phyloP scores from a whole-genome alignment of 1,139 yeast species.

The Yamadazyma membranifaciens region DNA sequence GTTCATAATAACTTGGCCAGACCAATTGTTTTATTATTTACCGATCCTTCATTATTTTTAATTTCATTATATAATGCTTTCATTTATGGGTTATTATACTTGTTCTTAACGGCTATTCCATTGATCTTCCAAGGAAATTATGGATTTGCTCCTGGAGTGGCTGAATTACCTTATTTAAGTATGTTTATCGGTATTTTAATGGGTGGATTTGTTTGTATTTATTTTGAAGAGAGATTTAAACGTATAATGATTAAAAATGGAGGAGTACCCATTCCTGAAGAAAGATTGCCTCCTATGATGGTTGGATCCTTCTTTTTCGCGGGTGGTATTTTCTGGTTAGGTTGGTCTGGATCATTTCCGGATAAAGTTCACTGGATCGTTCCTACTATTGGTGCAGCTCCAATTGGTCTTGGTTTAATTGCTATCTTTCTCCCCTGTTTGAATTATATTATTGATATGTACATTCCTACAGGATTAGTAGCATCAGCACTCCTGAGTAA shows the following conservation, averaged over 20 bases:
- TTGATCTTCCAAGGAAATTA: slow-evolving; percentile 65
- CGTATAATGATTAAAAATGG: slow-evolving; percentile 36
- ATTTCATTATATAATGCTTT: slow-evolving; percentile 77
- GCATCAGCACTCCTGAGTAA: slow-evolving; percentile 92
- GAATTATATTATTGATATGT: slow-evolving; percentile 79
- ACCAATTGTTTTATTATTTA: slow-evolving; percentile 65
- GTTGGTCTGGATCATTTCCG: slow-evolving; percentile 80
- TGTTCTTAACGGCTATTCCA: slow-evolving; percentile 79
- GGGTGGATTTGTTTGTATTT: slow-evolving; percentile 47
- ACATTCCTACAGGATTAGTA: slow-evolving; percentile 58
- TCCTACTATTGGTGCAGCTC: slow-evolving; percentile 73
- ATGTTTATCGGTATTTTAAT: slow-evolving; percentile 59
- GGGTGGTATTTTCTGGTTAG: slow-evolving; percentile 77
- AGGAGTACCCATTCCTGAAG: slow-evolving; percentile 73
- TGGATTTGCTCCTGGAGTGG: slow-evolving; percentile 50
- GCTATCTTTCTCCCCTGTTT: slow-evolving; percentile 75
- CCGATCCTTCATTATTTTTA: slow-evolving; percentile 71
- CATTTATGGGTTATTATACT: slow-evolving; percentile 77
- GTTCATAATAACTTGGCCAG: slow-evolving; percentile 66
- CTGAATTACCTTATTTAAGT: slow-evolving; percentile 62
- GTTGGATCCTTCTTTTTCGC: slow-evolving; percentile 69
- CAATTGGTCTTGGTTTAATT: slow-evolving; percentile 73
- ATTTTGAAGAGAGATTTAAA: slow-evolving; percentile 27
- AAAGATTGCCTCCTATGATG: slow-evolving; percentile 73
- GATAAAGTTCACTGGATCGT: slow-evolving; percentile 75